Conservation (phyloP, 768 basidiomycete genomes). For the Agrocybe pediades region DNA sequence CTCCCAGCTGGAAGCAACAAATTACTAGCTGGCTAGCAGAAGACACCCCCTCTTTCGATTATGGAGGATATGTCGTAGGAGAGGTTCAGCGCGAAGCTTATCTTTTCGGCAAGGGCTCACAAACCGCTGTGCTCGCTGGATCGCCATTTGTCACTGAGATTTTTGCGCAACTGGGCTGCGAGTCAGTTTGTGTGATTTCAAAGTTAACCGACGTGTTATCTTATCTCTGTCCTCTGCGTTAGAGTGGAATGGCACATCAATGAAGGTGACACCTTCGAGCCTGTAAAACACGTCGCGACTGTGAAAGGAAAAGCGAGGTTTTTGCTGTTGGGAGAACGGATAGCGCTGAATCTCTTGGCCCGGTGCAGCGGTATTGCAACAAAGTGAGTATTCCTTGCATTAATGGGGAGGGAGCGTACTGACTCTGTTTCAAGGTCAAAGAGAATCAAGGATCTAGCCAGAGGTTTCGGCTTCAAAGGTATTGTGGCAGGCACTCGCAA, state of each 20-base stretch:
- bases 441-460: conserved; percentile 75
- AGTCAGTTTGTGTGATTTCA: conserved; percentile 66
- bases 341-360: conserved; percentile 91
- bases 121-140: conserved; percentile 82
- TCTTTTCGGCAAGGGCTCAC: conserved; percentile 87
- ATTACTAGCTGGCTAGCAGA: conserved; percentile 85
- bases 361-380: conserved; percentile 97
- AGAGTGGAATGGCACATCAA: conserved; percentile 94
- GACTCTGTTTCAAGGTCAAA: conserved; percentile 62
- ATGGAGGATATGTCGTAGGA: conserved; percentile 94
- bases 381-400: conserved; percentile 52
- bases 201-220: background rate
- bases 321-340: conserved; percentile 87
- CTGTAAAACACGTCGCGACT: conserved; percentile 85
- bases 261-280: conserved; percentile 83
- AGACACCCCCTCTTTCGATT: conserved; percentile 96
- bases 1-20: conserved; percentile 89
- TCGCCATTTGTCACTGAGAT: conserved; percentile 95
- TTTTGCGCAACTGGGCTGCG: conserved; percentile 85
- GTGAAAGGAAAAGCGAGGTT: conserved; percentile 88
- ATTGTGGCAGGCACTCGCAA: conserved; percentile 95
- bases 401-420: background rate
- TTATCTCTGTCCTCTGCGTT: conserved; percentile 13
- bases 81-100: conserved; percentile 85
- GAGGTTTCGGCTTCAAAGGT: conserved; percentile 78